Evolutionary conservation across 495 filamentous ascomycete genomes (phyloP), one percentile per base, ranked within the genome.

Genomic region (Podospora tetraspora): DNA sequence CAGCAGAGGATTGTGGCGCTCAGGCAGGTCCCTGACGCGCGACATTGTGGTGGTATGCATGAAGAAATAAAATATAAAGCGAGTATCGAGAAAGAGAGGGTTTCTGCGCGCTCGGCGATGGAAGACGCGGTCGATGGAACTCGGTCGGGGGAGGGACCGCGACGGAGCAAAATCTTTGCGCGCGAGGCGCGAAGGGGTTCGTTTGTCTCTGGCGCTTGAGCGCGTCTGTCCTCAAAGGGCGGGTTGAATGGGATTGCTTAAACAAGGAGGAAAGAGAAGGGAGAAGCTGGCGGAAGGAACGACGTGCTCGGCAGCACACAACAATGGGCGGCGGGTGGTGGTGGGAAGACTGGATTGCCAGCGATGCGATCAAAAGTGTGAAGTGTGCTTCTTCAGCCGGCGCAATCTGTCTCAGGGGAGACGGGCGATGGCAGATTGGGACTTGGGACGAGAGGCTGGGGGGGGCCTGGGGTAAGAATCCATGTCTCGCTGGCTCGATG

Each of bases 1-100:
- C 76, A 97, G 86, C 62, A 94, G 86, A 73, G 91, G 92, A 79
- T 97, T 96, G 72, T 83, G 79, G 74, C 82, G 85, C 72, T 83
- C 85, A 0, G 93, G 93, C 57, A 97, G 86, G 64, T 79, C 75
- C 75, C 92, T 82, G 66, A 75, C 79, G 57, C 73, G 69, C 66
- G 84, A 74, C 91, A 92, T 93, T 72, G 76, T 75, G 12, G 76
- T 75, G 12, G 58, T 57, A 37, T 24, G 12, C 19, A 56, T 37
- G 62, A 16, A 64, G 21, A 25, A 24, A 23, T 13, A 60, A 60
- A 66, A 58, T 21, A 6, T 59, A n/a, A 59, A 66, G 25, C 24
- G 25, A 24, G n/a, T 21, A 23, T 21, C 16, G 57, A 21, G 16
- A n/a, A 19, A 21, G 19, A 52, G 24, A 23, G 24, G n/a, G 62